Percentiles rank a stretch among this genome's conserved stretches.
Conservation (phyloP, 2,329 filamentous ascomycete genomes). For the Teratosphaeria pseudoeucalypti region DNA sequence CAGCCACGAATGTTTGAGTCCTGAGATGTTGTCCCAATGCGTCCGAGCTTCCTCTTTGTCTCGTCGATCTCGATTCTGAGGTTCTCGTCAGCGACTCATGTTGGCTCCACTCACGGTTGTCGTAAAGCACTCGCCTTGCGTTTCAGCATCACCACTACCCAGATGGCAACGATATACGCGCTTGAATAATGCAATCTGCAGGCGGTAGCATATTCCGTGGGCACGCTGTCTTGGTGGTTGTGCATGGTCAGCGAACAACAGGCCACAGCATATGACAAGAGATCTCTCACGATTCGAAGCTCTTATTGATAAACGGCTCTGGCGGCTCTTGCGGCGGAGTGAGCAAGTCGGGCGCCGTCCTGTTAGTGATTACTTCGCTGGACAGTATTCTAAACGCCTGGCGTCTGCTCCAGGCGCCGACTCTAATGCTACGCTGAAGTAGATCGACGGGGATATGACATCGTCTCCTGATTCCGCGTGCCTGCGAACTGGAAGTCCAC, state of each 20-base stretch:
- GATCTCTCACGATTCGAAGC: not conserved
- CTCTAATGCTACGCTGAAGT: not conserved
- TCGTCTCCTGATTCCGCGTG: not conserved
- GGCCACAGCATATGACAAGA: not conserved
- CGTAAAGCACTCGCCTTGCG: slow-evolving; percentile 6
- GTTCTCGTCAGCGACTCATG: not conserved
- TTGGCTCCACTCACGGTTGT: not conserved
- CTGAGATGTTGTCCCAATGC: not conserved
- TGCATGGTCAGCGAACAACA: not conserved
- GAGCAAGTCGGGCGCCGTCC: not conserved
- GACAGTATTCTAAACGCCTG: not conserved
- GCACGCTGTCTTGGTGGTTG: not conserved
- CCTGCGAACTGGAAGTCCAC: not conserved
- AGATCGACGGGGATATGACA: not conserved
- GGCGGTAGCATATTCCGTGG: slow-evolving; percentile 3
- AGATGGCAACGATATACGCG: slow-evolving; percentile 2
- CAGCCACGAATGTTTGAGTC: not conserved
- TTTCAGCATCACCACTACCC: slow-evolving; percentile 9
- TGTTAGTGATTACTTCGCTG: not conserved
- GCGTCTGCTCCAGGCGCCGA: not conserved
- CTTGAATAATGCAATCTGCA: slow-evolving; percentile 1
- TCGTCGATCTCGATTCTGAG: not conserved
- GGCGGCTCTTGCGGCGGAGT: not conserved
- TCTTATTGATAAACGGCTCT: not conserved
- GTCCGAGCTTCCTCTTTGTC: not conserved